Conservation (phyloP, 164 flowering plant species). For the Liriodendron chinense region DNA sequence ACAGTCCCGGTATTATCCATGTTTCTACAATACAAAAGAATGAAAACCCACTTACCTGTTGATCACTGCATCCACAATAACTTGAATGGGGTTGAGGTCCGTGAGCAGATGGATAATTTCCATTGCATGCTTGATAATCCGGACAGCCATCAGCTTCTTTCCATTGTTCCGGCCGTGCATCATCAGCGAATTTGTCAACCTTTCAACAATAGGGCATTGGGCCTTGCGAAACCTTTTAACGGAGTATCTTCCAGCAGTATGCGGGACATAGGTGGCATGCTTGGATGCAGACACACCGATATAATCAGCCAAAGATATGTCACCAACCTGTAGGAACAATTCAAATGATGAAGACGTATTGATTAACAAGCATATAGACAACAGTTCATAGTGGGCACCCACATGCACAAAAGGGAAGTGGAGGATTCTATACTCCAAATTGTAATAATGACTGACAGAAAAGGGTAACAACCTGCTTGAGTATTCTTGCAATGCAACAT, state of each 20-base stretch:
- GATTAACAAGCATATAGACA: not conserved
- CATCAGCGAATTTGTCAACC: conserved; percentile 38
- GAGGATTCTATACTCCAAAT: too few species aligned
- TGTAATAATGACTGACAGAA: too few species aligned
- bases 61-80: conserved; percentile 36
- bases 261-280: conserved; percentile 33
- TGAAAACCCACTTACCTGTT: conserved; percentile 26
- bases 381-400: too few species aligned
- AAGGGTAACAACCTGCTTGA: too few species aligned
- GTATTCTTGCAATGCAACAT: too few species aligned
- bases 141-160: conserved; percentile 37
- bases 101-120: conserved; percentile 37
- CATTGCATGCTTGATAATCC: conserved; percentile 36
- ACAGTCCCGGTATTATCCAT: not conserved
- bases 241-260: conserved; percentile 32
- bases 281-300: conserved; percentile 21
- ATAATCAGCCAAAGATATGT: conserved; percentile 28
- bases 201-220: conserved; percentile 34
- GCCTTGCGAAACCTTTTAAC: conserved; percentile 34
- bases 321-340: conserved; percentile 20
- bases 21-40: not conserved
- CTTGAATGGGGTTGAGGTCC: conserved; percentile 34
- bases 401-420: too few species aligned
- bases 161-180: conserved; percentile 41
- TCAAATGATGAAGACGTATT: not conserved